A percentile compares a stretch with the other conserved stretches of the same genome.
Evolutionary conservation across 2,329 filamentous ascomycete species (phyloP).

Genomic region (Lachnellula suecica): DNA sequence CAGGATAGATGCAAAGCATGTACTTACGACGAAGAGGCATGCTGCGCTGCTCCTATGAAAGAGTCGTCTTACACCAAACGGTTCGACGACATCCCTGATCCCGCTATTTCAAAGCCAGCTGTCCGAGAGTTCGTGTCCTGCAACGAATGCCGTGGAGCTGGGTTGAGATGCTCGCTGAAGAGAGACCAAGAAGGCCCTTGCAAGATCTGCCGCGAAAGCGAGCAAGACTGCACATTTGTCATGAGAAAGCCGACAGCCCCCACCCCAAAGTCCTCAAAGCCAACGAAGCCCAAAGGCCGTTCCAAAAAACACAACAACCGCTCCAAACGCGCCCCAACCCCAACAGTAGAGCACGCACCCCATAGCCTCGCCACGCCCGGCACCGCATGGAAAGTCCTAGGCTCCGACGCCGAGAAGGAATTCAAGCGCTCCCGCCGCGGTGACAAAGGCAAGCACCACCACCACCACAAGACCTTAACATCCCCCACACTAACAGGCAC

Average conservation of each 20-base stretch:
- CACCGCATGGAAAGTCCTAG: neutral
- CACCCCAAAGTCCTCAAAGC: neutral
- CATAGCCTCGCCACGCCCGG: neutral
- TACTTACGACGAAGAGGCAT: constrained; percentile 13
- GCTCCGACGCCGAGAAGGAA: neutral
- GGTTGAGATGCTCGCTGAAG: constrained; percentile 15
- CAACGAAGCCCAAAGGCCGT: neutral
- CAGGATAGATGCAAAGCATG: constrained; percentile 22
- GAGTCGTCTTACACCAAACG: constrained; percentile 1
- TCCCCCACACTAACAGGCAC: constrained; percentile 7
- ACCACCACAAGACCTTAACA: too few species aligned
- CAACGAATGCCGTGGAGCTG: constrained; percentile 18
- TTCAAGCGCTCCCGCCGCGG: neutral
- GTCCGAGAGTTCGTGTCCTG: constrained; percentile 15
- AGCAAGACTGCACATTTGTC: constrained; percentile 19
- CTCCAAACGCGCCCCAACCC: neutral
- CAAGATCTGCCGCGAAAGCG: constrained; percentile 10
- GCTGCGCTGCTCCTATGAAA: constrained; percentile 19
- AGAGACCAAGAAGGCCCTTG: constrained; percentile 22
- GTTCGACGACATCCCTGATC: neutral
- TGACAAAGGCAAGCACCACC: neutral
- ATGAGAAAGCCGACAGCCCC: neutral
- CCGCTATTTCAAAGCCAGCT: neutral
- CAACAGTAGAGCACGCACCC: neutral
- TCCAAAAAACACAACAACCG: neutral